Base-by-base conservation (phyloP, 768 basidiomycete genomes). In the Hygrocybe punicea region DNA sequence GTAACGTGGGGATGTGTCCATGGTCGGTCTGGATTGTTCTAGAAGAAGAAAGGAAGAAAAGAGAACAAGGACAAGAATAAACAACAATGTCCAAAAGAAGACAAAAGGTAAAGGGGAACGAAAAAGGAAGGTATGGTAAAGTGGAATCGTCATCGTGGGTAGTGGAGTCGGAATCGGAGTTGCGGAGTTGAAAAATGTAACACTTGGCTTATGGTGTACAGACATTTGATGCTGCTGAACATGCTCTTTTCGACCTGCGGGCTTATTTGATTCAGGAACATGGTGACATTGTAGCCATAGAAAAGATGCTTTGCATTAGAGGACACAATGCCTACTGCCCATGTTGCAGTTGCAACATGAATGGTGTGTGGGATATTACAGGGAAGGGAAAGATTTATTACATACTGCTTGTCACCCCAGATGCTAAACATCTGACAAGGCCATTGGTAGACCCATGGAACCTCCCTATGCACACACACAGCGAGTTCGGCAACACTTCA, bases 201-300 rank as follows among this genome's bases (percentile, higher is more conserved):
- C n/a, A n/a, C 8, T 69, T 80, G 0, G 70, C 67, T 0, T 16
- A 55, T 17, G 79, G 79, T 2, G 67, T 80, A 3, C 29, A n/a
- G 1, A 70, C 76, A 0, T 76, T 66, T 39, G 68, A 77, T 59
- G 66, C 66, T 0, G 48, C 67, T 1, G 50, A 61, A 0, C 46
- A 61, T 33, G 17, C 42, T 6, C 9, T 56, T 7, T 76, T 75
- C 45, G 19, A 25, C 1, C 66, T 65, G 19, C 71, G 40, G 47
- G 69, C 64, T 0, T 70, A 73, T 61, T 58, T 64, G 14, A 55
- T 77, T 2, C 52, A 65, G n/a, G 57, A 58, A 0, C 57, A 66
- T 1, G 67, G 72, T 1, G 76, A 79, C 56, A 72, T 77, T 1
- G 51, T 67, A 10, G 63, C 71, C 0, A 63, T 75, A 1, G 56